Evolutionary conservation across 768 basidiomycete species (phyloP), one percentile per base, ranked within the genome.

Genomic region (Lentinula boryana): DNA sequence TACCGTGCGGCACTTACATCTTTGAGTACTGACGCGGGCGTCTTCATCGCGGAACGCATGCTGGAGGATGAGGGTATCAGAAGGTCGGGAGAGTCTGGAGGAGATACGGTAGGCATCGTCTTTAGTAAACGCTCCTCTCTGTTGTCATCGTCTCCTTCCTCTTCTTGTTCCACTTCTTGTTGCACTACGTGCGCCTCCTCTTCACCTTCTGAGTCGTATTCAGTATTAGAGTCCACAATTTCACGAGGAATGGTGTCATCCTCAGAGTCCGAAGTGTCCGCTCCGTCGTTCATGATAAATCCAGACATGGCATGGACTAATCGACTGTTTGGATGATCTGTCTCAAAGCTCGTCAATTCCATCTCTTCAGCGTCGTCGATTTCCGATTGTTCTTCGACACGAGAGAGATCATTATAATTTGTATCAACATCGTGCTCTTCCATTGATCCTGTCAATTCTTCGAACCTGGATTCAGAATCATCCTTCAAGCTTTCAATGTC

Each of bases 401-500:
- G 75, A 59, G 78, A 76, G 76, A 80, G 80, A 48, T 76, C 78
- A 13, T 63, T 69, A 33, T 62, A 43, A 59, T 21, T 44, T 31
- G 10, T 16, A 18, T 43, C 55, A 6, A 12, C 53, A 52, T 55
- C 53, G 6, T 23, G 23, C 15, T 56, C 55, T 23, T 66, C 69
- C 8, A 63, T 66, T 38, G 61, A 66, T 53, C 63, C 57, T 43
- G 62, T 53, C 40, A 60, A 57, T 40, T 58, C 64, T 13, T 75
- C 73, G 12, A 72, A 72, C 52, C 70, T 73, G n/a, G 55, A 44
- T 21, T 5, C 27, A 23, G 82, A 79, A 60, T 89, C 89, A 59
- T 89, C 88, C 36, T 82, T 77, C 66, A 95, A 70, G 66, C 93
- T 94, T 69, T 96, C 95, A 58, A 98, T 89, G 66, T 95, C 95